Base-by-base conservation (phyloP, 2,329 filamentous ascomycete genomes). In the Fusarium globosum region DNA sequence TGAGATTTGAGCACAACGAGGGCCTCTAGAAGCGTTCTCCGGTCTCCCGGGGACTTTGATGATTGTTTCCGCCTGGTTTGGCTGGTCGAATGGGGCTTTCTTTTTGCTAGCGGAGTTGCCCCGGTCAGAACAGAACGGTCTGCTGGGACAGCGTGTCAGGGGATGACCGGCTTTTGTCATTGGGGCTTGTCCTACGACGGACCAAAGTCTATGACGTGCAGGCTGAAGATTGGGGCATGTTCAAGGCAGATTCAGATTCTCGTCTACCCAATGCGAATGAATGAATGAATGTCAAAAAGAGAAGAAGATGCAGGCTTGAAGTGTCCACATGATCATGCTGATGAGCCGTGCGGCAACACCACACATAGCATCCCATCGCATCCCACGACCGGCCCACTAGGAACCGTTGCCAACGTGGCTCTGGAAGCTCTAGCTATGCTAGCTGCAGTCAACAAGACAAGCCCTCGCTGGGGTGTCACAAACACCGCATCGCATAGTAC, bases 361-460 rank as follows among this genome's bases (percentile, higher is more conserved):
- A 61, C 26, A n/a, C 28, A 61, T 41, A 14, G 36, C 36, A 59
- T 69, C 38, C 46, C 14, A 42, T 51, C 23, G 30, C 30, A 51
- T 20, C 26, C 23, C 20, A 48, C 38, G 26, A 36, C 35, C 68
- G 53, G 60, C 51, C 71, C 71, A 74, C 68, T 65, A 63, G 53
- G 45, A 55, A 57, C 61, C 63, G 71, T 72, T 74, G 53, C 48
- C 63, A 74, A 73, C 71, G 71, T 74, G 72, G 72, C 68, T 69
- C 49, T 52, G 62, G 41, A 43, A 41, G 46, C 51, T 67, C 48
- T 53, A 56, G 42, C 26, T 46, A 26, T 23, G 51, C 38, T 68
- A 68, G 53, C 36, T 49, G 62, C 41, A 48, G 52, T 46, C 23
- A 59, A 51, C 51, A 52, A 62, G 56, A 42, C 48, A 74, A 68